phyloP scores from a whole-genome alignment of 306 rosid species.

The Begonia peltatifolia region DNA sequence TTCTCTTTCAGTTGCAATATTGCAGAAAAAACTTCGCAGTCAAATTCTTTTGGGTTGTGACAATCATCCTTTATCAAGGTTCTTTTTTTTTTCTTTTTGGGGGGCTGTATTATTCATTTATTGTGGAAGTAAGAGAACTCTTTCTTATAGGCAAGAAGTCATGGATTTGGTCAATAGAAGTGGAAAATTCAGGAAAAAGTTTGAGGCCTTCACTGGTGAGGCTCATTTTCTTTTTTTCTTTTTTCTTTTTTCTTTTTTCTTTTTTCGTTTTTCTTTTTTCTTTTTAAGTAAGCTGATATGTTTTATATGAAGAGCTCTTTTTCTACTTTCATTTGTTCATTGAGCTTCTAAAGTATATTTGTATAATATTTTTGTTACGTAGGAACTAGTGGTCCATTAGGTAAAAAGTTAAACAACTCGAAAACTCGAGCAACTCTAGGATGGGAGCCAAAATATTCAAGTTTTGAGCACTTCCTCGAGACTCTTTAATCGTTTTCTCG shows the following conservation, averaged over 20 bases:
- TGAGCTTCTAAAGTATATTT: too few species aligned
- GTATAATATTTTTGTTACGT: background rate
- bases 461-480: conserved; percentile 62
- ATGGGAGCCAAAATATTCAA: conserved; percentile 89
- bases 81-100: background rate
- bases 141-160: conserved; percentile 65
- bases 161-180: conserved; percentile 75
- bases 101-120: too few species aligned
- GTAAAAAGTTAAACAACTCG: conserved; percentile 80
- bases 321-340: background rate
- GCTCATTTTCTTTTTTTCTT: conserved; percentile 1
- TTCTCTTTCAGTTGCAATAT: conserved; percentile 58
- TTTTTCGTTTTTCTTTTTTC: too few species aligned
- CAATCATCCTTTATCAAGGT: conserved; percentile 94
- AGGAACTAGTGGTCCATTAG: conserved; percentile 75
- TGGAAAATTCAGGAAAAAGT: conserved; percentile 59
- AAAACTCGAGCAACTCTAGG: conserved; percentile 59
- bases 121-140: too few species aligned
- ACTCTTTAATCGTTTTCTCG: conserved; percentile 17
- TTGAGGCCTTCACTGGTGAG: conserved; percentile 67
- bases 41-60: conserved; percentile 81
- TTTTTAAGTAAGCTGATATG: background rate
- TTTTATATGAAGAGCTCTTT: conserved; percentile 1
- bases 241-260: too few species aligned
- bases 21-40: conserved; percentile 52